Base-by-base conservation (phyloP, 805 yeast species). In the Candida mattraensis region DNA sequence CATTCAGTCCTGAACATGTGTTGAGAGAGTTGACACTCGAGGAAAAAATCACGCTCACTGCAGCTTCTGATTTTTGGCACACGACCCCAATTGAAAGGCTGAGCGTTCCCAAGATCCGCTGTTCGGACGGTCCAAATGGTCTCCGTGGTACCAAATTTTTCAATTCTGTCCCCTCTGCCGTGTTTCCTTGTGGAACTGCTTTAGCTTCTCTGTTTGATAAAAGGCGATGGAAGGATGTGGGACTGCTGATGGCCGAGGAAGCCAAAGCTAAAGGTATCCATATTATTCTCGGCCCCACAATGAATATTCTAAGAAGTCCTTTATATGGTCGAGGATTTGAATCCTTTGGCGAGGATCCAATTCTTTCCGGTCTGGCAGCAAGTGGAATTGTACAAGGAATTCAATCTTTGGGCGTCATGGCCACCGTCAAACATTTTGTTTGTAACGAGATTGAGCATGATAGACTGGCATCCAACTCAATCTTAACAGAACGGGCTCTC, bases 371-470 rank as follows among this genome's bases (percentile, higher is more conserved):
- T 39, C 36, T 59, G 11, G 64, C 55, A 16, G 70, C 83, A 24
- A 65, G 76, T 13, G 54, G 63, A n/a, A 59, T 73, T 24, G 61
- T 77, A 38, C 60, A 65, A 28, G 85, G 85, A 27, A 68, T 79
- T 31, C 84, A 79, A 53, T 48, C 55, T 23, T 56, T 63, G 33
- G 66, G 70, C 29, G 62, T 79, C 26, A 66, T 68, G 33, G 80
- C 82, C 8, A 70, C 79, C 24, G 60, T 78, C 47, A 79, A 79
- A 58, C 85, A 79, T 56, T 79, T 58, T 55, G 80, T 75, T 16
- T 70, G 79, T 53, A 79, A 79, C 42, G 84, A 79, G 48, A 70
- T 68, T 51, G 85, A 79, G 51, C 70, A 75, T 36, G 73, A 73
- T 37, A 60, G 85, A 41, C 61, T 54, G 34, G 56, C 67, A 3